Evolutionary conservation across 176 grass and related monocot species (phyloP), one percentile per base, ranked within the genome.

Genomic region (Avena atlantica): DNA sequence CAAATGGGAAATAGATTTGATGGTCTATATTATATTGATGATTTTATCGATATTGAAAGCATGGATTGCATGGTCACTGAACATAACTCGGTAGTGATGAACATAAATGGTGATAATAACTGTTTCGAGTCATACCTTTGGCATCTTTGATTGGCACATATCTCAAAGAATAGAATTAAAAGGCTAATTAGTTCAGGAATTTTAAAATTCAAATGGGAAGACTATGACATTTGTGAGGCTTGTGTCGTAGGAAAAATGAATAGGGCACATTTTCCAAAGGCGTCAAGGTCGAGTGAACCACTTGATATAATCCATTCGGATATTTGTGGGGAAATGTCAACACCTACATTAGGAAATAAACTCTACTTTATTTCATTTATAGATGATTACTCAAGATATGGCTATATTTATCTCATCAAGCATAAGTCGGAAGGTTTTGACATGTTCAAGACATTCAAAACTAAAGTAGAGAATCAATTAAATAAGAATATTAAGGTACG

Each of bases 151-250:
- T 24, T 75, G 49, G 40, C 70, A 9, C 56, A 84, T 8, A 76
- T 75, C n/a, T 75, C 42, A 15, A 76, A 84, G 55, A 84, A 84
- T 1, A 76, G 23, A 84, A 76, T 84, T 51, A 84, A 76, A 12
- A 63, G 40, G 16, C 5, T 84, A n/a, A 76, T 84, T 84, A 84
- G 8, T 84, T 84, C 21, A 63, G 56, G 16, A 75, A 84, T 75
- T 84, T 11, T 84, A 3, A 62, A 84, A 3, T 74, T 84, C 62
- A 84, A 84, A 70, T 84, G 70, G 70, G 70, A 76, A 21, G 63
- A 67, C 23, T 63, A 62, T 4, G 60, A 21, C n/a, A n/a, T 63
- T 8, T 63, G 21, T 63, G 60, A 63, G 23, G 21, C 60, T 63
- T 67, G 63, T 13, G 2, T 67, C 13, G 13, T 67, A 24, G 63